Base-by-base conservation (phyloP, 345 rosid genomes). In the Mallotus nudiflorus region DNA sequence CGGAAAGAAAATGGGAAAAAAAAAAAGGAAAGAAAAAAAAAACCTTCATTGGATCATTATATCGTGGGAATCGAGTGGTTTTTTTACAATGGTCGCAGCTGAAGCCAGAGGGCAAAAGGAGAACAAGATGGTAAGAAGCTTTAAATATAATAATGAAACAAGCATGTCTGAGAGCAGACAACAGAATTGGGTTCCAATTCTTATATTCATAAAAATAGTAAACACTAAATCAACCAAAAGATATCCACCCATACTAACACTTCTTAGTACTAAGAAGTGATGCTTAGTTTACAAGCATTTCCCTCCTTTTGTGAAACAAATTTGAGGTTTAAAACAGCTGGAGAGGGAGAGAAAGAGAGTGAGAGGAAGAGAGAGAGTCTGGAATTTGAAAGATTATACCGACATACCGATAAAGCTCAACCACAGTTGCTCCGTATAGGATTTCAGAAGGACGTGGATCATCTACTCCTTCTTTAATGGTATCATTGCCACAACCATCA, bases 1-100 rank as follows among this genome's bases (percentile, higher is more conserved):
- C 16, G 48, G n/a, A 20, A 53, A 25, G 28, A 19, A n/a, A n/a
- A n/a, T n/a, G n/a, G n/a, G n/a, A n/a, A n/a, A n/a, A n/a, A n/a
- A n/a, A n/a, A n/a, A n/a, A n/a, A n/a, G n/a, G n/a, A n/a, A n/a
- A n/a, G n/a, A 42, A 45, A 35, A 56, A 57, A 60, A 39, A 71
- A 82, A 91, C 99, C 97, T 94, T 94, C 58, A 85, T 27, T 18
- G 99, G 97, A 81, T 90, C 97, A 73, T 84, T 91, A 71, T 88
- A 94, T 74, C 99, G 89, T 35, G 99, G 96, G 75, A 91, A 94
- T 19, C 99, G 86, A 57, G 96, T 91, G 37, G 77, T 81, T 75
- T 75, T 85, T 71, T 87, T 76, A 76, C 98, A 94, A 60, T 54
- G 66, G 62, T 69, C 74, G 78, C 99, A 91, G 15, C 99, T 94